Percentiles rank a stretch among this genome's conserved stretches.
Conservation (phyloP, 805 yeast genomes). For the Saturnispora saitoi region DNA sequence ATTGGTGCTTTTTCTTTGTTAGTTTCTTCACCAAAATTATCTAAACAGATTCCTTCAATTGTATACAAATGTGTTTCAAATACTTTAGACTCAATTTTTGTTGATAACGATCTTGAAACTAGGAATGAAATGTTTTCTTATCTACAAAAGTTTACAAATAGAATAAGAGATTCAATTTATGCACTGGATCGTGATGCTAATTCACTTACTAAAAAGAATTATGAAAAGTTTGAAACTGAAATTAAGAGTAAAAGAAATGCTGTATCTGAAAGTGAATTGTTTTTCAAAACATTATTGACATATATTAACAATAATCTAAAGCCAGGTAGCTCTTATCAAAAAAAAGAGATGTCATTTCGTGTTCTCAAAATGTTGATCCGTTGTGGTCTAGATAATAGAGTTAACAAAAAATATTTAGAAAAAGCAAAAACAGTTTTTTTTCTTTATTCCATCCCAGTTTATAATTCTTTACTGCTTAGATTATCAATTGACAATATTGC, state of each 20-base stretch:
- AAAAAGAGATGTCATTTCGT: conserved; percentile 40
- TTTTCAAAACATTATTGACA: conserved; percentile 28
- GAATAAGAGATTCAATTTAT: conserved; percentile 65
- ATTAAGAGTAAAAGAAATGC: conserved; percentile 23
- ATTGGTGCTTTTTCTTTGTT: conserved; percentile 53
- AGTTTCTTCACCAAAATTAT: conserved; percentile 51
- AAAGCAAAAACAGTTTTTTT: conserved; percentile 36
- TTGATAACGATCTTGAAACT: conserved; percentile 60
- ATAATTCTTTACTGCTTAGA: conserved; percentile 32
- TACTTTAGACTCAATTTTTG: conserved; percentile 42
- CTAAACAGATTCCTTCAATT: conserved; percentile 43
- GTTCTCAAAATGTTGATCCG: conserved; percentile 38
- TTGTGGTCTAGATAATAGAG: conserved; percentile 48
- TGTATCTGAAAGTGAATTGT: conserved; percentile 30
- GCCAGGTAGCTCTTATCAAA: conserved; percentile 53
- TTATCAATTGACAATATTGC: conserved; percentile 52
- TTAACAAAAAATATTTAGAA: conserved; percentile 31
- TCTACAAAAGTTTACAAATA: conserved; percentile 49
- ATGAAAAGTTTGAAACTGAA: conserved; percentile 31
- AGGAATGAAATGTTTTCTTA: conserved; percentile 58
- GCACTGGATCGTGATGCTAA: conserved; percentile 43
- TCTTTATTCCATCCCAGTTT: conserved; percentile 41
- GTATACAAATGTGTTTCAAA: conserved; percentile 37
- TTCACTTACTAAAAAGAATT: conserved; percentile 31
- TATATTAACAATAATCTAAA: conserved; percentile 23